Conservation (phyloP, 495 filamentous ascomycete species). For the Terfezia claveryi region DNA sequence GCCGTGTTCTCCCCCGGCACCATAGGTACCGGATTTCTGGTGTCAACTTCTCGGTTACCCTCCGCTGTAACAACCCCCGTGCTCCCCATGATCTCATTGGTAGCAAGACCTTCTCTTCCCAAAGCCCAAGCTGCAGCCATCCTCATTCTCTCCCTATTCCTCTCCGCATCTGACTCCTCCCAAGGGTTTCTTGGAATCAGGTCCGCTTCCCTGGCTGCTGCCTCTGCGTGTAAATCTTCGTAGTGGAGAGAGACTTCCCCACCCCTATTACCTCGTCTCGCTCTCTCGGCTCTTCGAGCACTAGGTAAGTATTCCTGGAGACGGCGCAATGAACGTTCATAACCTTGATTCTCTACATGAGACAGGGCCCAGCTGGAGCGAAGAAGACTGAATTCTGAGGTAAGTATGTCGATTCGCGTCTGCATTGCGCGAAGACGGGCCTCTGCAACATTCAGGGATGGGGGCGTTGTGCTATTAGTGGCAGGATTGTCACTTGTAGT, state of each 20-base stretch:
- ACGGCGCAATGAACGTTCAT: slow-evolving; percentile 10
- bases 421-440: slow-evolving; percentile 16
- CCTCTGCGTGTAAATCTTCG: background rate
- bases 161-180: background rate
- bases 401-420: slow-evolving; percentile 14
- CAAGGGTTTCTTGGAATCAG: background rate
- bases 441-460: slow-evolving; percentile 6
- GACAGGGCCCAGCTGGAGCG: slow-evolving; percentile 7
- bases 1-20: background rate
- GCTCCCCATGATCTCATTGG: background rate
- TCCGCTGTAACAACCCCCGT: background rate
- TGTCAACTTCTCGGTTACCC: background rate
- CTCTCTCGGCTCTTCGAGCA: background rate
- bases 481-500: background rate
- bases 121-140: background rate
- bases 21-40: background rate
- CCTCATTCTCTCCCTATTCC: background rate
- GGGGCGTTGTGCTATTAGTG: background rate
- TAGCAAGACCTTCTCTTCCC: background rate
- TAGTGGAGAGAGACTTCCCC: background rate
- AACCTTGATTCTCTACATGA: slow-evolving; percentile 11
- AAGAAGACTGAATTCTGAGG: slow-evolving; percentile 13
- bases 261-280: slow-evolving; percentile 1
- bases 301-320: background rate
- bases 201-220: background rate